Evolutionary conservation across 2,329 filamentous ascomycete genomes (phyloP).

Genomic region (Aspergillus sp.): DNA sequence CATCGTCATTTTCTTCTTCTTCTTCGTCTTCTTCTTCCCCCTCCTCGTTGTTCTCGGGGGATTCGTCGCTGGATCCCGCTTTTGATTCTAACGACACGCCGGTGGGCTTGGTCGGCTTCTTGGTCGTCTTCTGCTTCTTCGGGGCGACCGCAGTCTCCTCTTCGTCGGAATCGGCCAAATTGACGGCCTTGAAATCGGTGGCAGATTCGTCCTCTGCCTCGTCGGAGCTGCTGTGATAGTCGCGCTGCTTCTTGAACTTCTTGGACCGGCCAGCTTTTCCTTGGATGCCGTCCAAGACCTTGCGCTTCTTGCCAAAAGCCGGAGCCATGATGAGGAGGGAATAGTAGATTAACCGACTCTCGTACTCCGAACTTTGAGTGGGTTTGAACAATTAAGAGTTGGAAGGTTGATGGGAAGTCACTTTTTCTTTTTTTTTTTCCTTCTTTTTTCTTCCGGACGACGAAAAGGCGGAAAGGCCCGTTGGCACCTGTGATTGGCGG

Average conservation of each 20-base stretch:
- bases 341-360: slow-evolving; percentile 11
- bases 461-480: slow-evolving; percentile 27
- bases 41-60: slow-evolving; percentile 27
- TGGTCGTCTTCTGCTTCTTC: slow-evolving; percentile 19
- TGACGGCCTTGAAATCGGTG: slow-evolving; percentile 51
- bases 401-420: neutral
- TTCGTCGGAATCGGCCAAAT: slow-evolving; percentile 49
- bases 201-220: slow-evolving; percentile 52
- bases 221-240: slow-evolving; percentile 63
- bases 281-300: slow-evolving; percentile 59
- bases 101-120: slow-evolving; percentile 19
- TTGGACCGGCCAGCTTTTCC: slow-evolving; percentile 54
- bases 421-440: slow-evolving; percentile 22
- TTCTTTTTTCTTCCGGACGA: slow-evolving; percentile 24
- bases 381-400: neutral
- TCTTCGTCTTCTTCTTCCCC: no score
- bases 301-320: slow-evolving; percentile 51
- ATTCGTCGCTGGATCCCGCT: slow-evolving; percentile 17
- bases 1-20: slow-evolving; percentile 22
- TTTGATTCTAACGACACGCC: slow-evolving; percentile 20
- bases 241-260: slow-evolving; percentile 62
- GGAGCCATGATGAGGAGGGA: slow-evolving; percentile 38
- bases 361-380: neutral
- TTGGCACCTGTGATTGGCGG: slow-evolving; percentile 33
- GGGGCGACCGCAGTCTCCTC: slow-evolving; percentile 27